Percentiles rank a stretch among this genome's conserved stretches.
Conservation (phyloP, 495 filamentous ascomycete species). For the Lasiosphaeria miniovina region DNA sequence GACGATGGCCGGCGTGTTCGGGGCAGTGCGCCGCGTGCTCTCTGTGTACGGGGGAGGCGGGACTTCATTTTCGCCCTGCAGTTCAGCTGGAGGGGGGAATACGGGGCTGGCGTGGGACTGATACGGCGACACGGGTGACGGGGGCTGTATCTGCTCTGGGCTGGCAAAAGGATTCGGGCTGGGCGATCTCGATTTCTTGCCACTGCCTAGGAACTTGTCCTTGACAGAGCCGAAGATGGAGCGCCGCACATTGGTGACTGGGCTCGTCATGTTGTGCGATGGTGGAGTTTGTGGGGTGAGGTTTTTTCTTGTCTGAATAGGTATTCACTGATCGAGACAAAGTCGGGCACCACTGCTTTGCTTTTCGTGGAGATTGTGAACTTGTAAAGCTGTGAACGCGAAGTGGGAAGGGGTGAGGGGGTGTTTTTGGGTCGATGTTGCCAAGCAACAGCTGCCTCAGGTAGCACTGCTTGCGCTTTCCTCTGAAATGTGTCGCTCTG, state of each 20-base stretch:
- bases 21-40: conserved; percentile 12
- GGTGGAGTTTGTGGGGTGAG: background rate
- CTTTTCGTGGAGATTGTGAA: too few relatives aligned
- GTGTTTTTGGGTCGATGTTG: too few relatives aligned
- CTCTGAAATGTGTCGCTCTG: too few relatives aligned
- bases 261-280: background rate
- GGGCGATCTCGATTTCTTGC: conserved; percentile 1
- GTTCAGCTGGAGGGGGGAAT: too few relatives aligned
- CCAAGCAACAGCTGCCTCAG: too few relatives aligned
- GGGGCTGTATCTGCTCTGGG: background rate
- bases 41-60: conserved; percentile 22
- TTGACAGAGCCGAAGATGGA: conserved; percentile 24
- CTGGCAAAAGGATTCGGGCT: background rate
- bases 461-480: too few relatives aligned
- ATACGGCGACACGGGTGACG: background rate
- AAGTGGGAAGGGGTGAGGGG: too few relatives aligned
- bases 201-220: conserved; percentile 3
- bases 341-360: too few relatives aligned
- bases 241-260: conserved; percentile 8
- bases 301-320: too few relatives aligned
- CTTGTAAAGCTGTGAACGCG: too few relatives aligned
- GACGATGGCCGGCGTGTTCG: conserved; percentile 20
- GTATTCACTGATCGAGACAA: too few relatives aligned
- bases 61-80: background rate
- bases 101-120: background rate